phyloP scores from a whole-genome alignment of 1,139 yeast species.

The Candida sanyaensis region DNA sequence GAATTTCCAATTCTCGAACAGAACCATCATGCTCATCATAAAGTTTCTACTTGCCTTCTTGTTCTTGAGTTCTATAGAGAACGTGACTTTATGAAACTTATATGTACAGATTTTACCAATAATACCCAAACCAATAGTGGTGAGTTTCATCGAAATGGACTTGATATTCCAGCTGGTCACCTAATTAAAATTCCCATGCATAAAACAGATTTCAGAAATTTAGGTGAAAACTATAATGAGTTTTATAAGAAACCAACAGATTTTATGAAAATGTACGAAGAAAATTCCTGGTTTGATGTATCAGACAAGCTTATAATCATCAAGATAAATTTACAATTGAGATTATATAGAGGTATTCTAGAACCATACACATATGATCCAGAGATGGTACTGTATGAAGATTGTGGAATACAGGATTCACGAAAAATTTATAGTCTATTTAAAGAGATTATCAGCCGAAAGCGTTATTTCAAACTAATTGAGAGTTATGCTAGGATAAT shows the following conservation, averaged over 20 bases:
- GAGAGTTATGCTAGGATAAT: background rate
- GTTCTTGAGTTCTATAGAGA: background rate
- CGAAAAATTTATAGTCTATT: background rate
- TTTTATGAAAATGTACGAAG: background rate
- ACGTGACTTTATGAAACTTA: background rate
- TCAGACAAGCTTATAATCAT: constrained; percentile 9
- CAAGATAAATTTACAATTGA: constrained; percentile 6
- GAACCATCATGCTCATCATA: background rate
- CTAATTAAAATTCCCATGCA: background rate
- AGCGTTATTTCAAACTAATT: background rate
- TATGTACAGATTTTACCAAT: background rate
- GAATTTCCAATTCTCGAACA: background rate
- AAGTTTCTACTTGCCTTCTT: background rate
- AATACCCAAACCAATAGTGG: background rate
- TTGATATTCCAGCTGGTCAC: background rate
- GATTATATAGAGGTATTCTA: constrained; percentile 4
- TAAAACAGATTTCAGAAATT: background rate
- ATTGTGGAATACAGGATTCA: background rate
- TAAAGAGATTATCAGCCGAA: background rate
- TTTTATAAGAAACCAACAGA: background rate
- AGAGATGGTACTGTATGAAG: constrained; percentile 4
- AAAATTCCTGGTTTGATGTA: background rate
- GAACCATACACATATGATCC: constrained; percentile 13
- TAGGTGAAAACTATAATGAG: background rate
- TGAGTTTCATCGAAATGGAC: background rate